A percentile compares a stretch with the other conserved stretches of the same genome.
phyloP scores from a whole-genome alignment of 169 alveolate species.

The Eimeria sp. region DNA sequence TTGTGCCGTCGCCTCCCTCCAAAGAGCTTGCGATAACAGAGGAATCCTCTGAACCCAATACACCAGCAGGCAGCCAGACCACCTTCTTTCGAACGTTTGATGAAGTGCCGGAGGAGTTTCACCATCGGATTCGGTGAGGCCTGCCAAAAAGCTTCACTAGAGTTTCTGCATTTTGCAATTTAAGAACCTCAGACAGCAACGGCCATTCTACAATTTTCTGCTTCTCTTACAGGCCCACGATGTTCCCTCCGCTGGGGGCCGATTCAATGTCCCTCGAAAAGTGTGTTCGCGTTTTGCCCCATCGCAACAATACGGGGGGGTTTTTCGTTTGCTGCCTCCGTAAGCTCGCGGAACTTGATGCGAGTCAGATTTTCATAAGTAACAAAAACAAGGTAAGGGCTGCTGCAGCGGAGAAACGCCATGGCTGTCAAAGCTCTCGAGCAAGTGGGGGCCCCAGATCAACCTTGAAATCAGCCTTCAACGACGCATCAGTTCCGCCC shows the following conservation, averaged over 20 bases:
- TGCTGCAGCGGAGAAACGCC: slow-evolving; percentile 44
- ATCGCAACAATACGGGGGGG: slow-evolving; percentile 96
- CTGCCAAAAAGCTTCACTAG: background rate
- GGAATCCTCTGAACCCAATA: background rate
- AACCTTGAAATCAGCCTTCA: background rate
- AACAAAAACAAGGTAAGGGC: slow-evolving; percentile 57
- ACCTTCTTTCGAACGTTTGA: slow-evolving; percentile 61
- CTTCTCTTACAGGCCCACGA: slow-evolving; percentile 75
- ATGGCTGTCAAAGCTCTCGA: background rate
- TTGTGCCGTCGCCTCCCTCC: slow-evolving; percentile 70
- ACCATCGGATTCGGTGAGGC: slow-evolving; percentile 68
- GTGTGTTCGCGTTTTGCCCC: slow-evolving; percentile 96
- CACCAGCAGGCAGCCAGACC: background rate
- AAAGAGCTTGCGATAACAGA: background rate
- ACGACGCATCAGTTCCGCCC: background rate
- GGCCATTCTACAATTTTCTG: background rate
- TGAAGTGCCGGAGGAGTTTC: slow-evolving; percentile 70
- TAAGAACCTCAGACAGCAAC: background rate
- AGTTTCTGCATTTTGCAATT: background rate
- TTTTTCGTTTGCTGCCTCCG: slow-evolving; percentile 92
- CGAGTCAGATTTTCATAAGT: slow-evolving; percentile 64
- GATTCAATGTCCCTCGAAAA: slow-evolving; percentile 86
- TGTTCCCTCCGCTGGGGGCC: slow-evolving; percentile 89
- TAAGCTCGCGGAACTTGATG: slow-evolving; percentile 61
- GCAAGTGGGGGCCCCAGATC: background rate